Evolutionary conservation across 345 rosid species (phyloP).

Genomic region (Cardamine resedifolia): DNA sequence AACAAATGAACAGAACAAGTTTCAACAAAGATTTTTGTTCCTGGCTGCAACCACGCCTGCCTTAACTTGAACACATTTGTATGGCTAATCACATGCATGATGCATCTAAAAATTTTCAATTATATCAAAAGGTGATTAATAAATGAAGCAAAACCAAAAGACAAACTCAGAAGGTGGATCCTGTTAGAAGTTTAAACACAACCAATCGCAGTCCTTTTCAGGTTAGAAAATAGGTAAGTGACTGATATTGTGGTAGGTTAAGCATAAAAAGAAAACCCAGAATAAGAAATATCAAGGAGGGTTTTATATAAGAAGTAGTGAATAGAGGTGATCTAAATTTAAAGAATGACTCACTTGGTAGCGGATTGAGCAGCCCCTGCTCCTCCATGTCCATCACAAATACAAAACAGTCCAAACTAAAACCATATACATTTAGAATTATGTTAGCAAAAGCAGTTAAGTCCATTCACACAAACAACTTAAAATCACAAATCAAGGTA

Average conservation of each 20-base stretch:
- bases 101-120: background rate
- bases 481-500: slow-evolving; percentile 34
- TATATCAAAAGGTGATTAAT: background rate
- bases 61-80: slow-evolving; percentile 11
- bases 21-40: slow-evolving; percentile 1
- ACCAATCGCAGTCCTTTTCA: slow-evolving; percentile 2
- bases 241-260: slow-evolving; percentile 3
- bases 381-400: slow-evolving; percentile 99
- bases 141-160: slow-evolving; percentile 11
- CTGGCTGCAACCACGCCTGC: slow-evolving; percentile 10
- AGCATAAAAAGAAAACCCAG: slow-evolving; percentile 1
- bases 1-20: slow-evolving; percentile 20
- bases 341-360: slow-evolving; percentile 67
- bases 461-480: slow-evolving; percentile 18
- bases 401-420: slow-evolving; percentile 94
- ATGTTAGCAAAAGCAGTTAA: slow-evolving; percentile 26
- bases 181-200: slow-evolving; percentile 1
- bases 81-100: slow-evolving; percentile 24
- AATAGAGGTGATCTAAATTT: background rate
- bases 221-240: slow-evolving; percentile 4
- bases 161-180: background rate
- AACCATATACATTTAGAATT: slow-evolving; percentile 19
- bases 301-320: background rate
- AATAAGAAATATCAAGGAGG: background rate
- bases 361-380: slow-evolving; percentile 86